These are phyloP conservation scores for Metarhizium rileyi DNA, from an alignment of 2,329 filamentous ascomycete genomes.

Conservation along the genomic window DNA sequence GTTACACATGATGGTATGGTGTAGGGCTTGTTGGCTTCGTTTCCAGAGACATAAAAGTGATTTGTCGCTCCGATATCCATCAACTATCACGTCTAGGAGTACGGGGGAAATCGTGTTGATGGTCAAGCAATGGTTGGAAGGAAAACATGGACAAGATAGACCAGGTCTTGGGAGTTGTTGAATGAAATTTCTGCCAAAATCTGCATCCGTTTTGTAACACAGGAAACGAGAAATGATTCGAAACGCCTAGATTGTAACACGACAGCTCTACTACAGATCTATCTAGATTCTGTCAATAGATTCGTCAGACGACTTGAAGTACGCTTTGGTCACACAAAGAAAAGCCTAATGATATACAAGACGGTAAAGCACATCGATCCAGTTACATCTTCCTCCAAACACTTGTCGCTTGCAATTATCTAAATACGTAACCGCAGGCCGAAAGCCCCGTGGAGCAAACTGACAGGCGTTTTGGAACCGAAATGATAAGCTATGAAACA, in stretches of 20 bases:
- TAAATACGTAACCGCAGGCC: background rate
- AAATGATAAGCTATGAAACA: background rate
- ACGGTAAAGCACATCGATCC: background rate
- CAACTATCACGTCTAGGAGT: background rate
- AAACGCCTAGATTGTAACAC: background rate
- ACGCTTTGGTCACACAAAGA: background rate
- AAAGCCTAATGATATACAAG: background rate
- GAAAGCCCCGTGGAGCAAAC: background rate
- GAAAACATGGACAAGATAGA: constrained; percentile 10
- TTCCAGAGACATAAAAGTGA: background rate
- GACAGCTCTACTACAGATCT: background rate
- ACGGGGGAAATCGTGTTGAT: background rate
- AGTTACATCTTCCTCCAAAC: background rate
- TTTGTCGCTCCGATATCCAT: background rate
- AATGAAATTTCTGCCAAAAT: background rate
- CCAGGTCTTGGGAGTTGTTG: background rate
- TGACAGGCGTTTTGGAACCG: background rate
- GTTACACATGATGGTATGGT: background rate
- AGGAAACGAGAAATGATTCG: background rate
- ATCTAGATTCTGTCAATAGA: background rate
- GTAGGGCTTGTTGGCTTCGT: background rate
- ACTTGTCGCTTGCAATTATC: background rate
- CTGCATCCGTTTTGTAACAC: background rate
- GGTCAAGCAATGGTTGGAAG: constrained; percentile 9
- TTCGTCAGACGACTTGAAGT: background rate